Percentiles rank a stretch among this genome's conserved stretches.
These are phyloP conservation scores for Emmonsia crescens DNA, from an alignment of 2,329 filamentous ascomycete species.

Conservation along the genomic window DNA sequence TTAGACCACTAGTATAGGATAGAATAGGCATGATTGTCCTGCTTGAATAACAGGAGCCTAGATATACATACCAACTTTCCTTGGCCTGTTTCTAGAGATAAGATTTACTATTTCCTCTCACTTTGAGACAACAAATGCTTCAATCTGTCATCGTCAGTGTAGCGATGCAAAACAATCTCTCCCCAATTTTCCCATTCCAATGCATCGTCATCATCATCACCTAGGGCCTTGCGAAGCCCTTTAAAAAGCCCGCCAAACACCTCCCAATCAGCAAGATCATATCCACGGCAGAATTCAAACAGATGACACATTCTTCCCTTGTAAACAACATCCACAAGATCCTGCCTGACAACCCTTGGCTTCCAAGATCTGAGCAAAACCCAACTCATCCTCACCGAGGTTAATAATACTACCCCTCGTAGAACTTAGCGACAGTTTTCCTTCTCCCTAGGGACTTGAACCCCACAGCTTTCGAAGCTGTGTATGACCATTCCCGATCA, in stretches of 20 bases:
- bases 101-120: background rate
- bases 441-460: no score
- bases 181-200: background rate
- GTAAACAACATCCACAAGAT: slow-evolving; percentile 29
- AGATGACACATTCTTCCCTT: slow-evolving; percentile 31
- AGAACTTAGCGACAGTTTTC: slow-evolving; percentile 37
- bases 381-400: slow-evolving; percentile 30
- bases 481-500: slow-evolving; percentile 37
- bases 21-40: background rate
- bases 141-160: background rate
- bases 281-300: slow-evolving; percentile 26
- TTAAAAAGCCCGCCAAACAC: background rate
- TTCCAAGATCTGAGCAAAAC: slow-evolving; percentile 26
- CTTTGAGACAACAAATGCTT: background rate
- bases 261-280: background rate
- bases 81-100: background rate
- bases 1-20: background rate
- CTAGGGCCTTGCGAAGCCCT: background rate
- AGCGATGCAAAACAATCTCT: background rate
- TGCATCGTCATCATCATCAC: background rate
- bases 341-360: slow-evolving; percentile 23
- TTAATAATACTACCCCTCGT: slow-evolving; percentile 25
- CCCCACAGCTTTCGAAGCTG: slow-evolving; percentile 25
- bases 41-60: background rate
- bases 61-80: background rate